Evolutionary conservation across 495 filamentous ascomycete species (phyloP).

Genomic region (Penicillium paradoxum): DNA sequence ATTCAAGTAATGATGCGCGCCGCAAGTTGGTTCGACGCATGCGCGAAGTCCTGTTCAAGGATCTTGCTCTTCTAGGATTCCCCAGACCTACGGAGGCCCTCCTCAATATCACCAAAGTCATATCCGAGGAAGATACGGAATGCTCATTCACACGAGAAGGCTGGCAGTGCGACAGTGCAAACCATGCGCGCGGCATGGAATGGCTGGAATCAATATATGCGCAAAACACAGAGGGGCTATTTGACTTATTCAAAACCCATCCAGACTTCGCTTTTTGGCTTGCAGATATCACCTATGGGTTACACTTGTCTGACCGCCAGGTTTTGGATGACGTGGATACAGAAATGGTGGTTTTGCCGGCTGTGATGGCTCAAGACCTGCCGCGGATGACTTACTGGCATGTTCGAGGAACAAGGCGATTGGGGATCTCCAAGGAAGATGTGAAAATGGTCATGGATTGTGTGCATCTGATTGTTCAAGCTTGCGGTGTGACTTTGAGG

Average conservation of each 20-base stretch:
- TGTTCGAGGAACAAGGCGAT: conserved; percentile 39
- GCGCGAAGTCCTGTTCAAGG: conserved; percentile 40
- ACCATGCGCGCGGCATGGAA: conserved; percentile 27
- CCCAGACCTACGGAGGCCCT: conserved; percentile 39
- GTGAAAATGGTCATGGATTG: conserved; percentile 32
- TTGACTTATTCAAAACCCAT: conserved; percentile 25
- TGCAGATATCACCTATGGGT: conserved; percentile 44
- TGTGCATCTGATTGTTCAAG: conserved; percentile 11
- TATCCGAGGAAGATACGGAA: conserved; percentile 36
- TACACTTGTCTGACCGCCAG: conserved; percentile 47
- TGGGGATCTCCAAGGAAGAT: conserved; percentile 42
- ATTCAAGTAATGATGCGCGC: conserved; percentile 24
- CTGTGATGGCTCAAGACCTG: conserved; percentile 52
- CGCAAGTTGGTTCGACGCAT: conserved; percentile 35
- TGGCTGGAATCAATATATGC: conserved; percentile 30
- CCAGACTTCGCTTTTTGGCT: conserved; percentile 10
- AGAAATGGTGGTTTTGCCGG: conserved; percentile 43
- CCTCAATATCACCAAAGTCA: conserved; percentile 30
- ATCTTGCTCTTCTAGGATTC: conserved; percentile 35
- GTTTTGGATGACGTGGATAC: conserved; percentile 43
- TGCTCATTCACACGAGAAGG: conserved; percentile 27
- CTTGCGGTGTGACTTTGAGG: conserved; percentile 10
- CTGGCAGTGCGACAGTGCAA: conserved; percentile 32
- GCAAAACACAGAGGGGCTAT: conserved; percentile 18
- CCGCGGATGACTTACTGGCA: conserved; percentile 45